These are phyloP conservation scores for Boletus rubescentipes DNA, from an alignment of 768 basidiomycete species.

Conservation along the genomic window DNA sequence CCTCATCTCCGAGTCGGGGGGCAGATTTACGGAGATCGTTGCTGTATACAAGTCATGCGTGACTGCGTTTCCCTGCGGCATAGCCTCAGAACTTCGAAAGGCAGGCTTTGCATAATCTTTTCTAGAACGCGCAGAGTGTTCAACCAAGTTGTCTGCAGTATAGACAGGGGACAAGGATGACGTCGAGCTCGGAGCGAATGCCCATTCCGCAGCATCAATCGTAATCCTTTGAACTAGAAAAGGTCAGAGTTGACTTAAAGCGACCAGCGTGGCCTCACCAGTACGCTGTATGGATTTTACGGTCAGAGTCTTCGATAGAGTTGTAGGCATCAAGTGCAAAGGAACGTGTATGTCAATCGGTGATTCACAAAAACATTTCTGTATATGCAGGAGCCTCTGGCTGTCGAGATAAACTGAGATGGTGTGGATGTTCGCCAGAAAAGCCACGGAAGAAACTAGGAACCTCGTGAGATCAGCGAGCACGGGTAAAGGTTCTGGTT, in stretches of 20 bases:
- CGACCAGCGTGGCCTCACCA: not conserved
- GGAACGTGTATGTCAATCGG: not conserved
- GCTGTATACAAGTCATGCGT: slow-evolving; percentile 16
- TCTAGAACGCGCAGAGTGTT: not conserved
- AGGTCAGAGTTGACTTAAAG: not conserved
- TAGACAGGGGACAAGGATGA: not conserved
- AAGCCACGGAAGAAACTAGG: slow-evolving; percentile 11
- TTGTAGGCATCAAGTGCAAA: not conserved
- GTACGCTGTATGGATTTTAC: slow-evolving; percentile 8
- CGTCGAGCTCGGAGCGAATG: not conserved
- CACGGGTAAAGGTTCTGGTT: slow-evolving; percentile 1
- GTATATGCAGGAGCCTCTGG: not conserved
- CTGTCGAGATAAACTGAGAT: slow-evolving; percentile 4
- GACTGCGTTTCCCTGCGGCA: not conserved
- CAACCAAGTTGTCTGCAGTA: not conserved
- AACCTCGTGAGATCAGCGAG: slow-evolving; percentile 11
- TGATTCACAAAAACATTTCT: not conserved
- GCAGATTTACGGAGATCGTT: not conserved
- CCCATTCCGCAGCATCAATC: slow-evolving; percentile 2
- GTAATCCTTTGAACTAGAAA: slow-evolving; percentile 8
- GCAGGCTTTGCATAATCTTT: not conserved
- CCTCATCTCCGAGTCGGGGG: slow-evolving; percentile 3
- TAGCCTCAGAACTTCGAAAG: not conserved
- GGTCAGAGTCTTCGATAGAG: not conserved
- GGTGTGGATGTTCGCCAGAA: not conserved